phyloP scores from a whole-genome alignment of 176 grass and related monocot species.

The Lolium perenne region DNA sequence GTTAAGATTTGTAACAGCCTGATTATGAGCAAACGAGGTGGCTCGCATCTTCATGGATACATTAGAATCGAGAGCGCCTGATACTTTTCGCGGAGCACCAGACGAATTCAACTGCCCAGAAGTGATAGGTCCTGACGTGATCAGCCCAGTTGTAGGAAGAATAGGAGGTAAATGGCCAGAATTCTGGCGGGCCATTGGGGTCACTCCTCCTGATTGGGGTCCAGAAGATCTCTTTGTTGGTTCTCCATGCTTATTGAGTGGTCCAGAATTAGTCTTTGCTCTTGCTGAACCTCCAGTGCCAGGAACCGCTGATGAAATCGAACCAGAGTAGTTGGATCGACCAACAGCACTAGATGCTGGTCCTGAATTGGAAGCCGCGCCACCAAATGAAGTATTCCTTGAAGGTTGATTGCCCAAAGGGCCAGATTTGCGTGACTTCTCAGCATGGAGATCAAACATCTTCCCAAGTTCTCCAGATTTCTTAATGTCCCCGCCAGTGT shows the following conservation, averaged over 20 bases:
- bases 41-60: conserved; percentile 64
- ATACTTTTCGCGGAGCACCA: conserved; percentile 64
- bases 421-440: conserved; percentile 76
- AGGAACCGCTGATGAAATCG: conserved; percentile 63
- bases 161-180: conserved; percentile 71
- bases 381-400: conserved; percentile 64
- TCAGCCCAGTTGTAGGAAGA: conserved; percentile 81
- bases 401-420: conserved; percentile 66
- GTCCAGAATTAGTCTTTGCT: conserved; percentile 91
- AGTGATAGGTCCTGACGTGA: conserved; percentile 85
- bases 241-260: conserved; percentile 89
- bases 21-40: conserved; percentile 68
- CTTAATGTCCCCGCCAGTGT: conserved; percentile 87
- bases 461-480: conserved; percentile 89
- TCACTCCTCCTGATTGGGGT: conserved; percentile 80
- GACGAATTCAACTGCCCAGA: conserved; percentile 72
- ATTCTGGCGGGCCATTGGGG: conserved; percentile 70
- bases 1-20: conserved; percentile 72
- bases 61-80: conserved; percentile 58
- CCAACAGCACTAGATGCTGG: conserved; percentile 55
- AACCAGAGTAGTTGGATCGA: conserved; percentile 70
- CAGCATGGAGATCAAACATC: conserved; percentile 71
- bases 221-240: conserved; percentile 73
- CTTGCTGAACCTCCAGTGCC: conserved; percentile 65
- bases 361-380: conserved; percentile 64